phyloP scores from a whole-genome alignment of 441 rosid species.

The Gossypium laxum region DNA sequence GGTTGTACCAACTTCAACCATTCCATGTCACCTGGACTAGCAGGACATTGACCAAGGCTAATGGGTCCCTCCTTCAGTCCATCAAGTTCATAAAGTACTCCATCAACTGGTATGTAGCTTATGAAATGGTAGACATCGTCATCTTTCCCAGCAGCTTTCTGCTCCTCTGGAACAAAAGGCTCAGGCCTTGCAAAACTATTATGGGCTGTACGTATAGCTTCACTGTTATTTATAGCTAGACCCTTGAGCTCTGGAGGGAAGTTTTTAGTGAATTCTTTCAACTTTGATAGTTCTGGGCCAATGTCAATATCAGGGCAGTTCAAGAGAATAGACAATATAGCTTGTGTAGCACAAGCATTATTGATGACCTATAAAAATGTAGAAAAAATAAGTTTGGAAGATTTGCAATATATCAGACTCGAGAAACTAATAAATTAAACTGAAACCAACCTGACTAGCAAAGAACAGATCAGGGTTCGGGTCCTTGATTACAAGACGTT shows the following conservation, averaged over 20 bases:
- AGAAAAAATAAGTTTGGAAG: neutral
- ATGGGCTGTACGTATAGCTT: slow-evolving; percentile 78
- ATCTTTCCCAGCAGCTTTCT: slow-evolving; percentile 68
- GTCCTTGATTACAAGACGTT: slow-evolving; percentile 70
- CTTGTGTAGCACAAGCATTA: slow-evolving; percentile 98
- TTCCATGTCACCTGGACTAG: slow-evolving; percentile 49
- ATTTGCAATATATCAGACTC: neutral
- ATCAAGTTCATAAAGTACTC: slow-evolving; percentile 84
- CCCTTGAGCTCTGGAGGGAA: slow-evolving; percentile 93
- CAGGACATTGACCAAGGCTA: slow-evolving; percentile 69
- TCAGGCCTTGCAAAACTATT: slow-evolving; percentile 94
- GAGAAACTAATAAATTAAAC: neutral
- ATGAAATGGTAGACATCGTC: slow-evolving; percentile 93
- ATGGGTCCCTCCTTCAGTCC: slow-evolving; percentile 93
- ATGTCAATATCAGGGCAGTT: slow-evolving; percentile 77
- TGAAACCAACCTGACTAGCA: slow-evolving; percentile 68
- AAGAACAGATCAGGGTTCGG: slow-evolving; percentile 67
- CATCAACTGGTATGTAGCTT: slow-evolving; percentile 83
- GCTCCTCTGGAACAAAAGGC: slow-evolving; percentile 86
- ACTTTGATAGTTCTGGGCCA: slow-evolving; percentile 66
- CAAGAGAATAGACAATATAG: slow-evolving; percentile 77
- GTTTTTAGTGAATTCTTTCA: slow-evolving; percentile 79
- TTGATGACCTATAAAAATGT: slow-evolving; percentile 46
- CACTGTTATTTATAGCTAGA: slow-evolving; percentile 92
- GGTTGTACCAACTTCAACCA: slow-evolving; percentile 89